These are phyloP conservation scores for Tripterygium wilfordii DNA, from an alignment of 177 flowering plant species.

Conservation along the genomic window DNA sequence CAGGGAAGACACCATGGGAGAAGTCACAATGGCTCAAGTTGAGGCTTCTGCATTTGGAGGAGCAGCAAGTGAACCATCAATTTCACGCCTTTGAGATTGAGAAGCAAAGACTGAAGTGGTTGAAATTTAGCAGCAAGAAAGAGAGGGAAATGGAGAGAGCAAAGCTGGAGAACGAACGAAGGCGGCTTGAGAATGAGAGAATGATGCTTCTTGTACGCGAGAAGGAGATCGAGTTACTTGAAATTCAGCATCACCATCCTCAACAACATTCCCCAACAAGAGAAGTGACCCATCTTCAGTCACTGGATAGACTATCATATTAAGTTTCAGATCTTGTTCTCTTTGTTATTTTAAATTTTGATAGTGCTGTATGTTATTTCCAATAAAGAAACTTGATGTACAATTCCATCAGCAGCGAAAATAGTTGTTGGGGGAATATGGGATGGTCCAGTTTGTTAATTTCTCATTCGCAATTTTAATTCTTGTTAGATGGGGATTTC, in stretches of 20 bases:
- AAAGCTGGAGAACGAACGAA: conserved; percentile 63
- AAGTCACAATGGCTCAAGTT: conserved; percentile 68
- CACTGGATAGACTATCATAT: conserved; percentile 11
- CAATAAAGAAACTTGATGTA: too few relatives aligned
- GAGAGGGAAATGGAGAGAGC: conserved; percentile 93
- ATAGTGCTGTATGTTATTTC: too few relatives aligned
- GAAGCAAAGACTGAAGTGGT: conserved; percentile 84
- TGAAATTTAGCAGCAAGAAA: conserved; percentile 71
- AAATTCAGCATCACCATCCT: conserved; percentile 35
- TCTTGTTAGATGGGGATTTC: too few relatives aligned
- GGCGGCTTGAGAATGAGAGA: conserved; percentile 69
- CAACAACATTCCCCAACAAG: conserved; percentile 31
- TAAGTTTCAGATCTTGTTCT: too few relatives aligned
- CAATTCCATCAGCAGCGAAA: too few relatives aligned
- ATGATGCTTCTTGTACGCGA: conserved; percentile 68
- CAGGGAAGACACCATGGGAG: conserved; percentile 46
- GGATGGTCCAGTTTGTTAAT: too few relatives aligned
- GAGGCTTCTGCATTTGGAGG: conserved; percentile 54
- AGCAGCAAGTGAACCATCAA: conserved; percentile 53
- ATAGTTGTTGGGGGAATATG: too few relatives aligned
- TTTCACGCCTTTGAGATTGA: conserved; percentile 69
- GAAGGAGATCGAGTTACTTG: conserved; percentile 67
- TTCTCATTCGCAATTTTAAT: too few relatives aligned
- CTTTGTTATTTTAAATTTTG: too few relatives aligned
- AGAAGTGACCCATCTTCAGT: conserved; percentile 31